Evolutionary conservation across 176 grass and related monocot species (phyloP), one percentile per base, ranked within the genome.

Genomic region (Urochloa ruziziensis): DNA sequence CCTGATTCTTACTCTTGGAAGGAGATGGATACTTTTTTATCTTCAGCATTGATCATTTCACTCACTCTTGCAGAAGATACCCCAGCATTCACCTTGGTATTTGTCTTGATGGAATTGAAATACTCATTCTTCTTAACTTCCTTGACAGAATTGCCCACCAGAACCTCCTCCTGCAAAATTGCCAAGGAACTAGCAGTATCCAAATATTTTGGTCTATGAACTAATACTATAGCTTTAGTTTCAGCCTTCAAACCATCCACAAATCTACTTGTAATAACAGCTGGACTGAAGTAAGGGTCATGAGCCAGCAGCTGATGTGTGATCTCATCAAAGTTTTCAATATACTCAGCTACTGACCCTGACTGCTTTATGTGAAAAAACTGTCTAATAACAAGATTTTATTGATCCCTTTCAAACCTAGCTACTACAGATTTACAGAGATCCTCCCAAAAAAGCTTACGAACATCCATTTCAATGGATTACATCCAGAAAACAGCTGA

Each of bases 121-220:
- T n/a, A n/a, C n/a, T n/a, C n/a, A n/a, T n/a, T n/a, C n/a, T n/a
- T n/a, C n/a, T n/a, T n/a, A n/a, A n/a, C n/a, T 0, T n/a, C 8
- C 6, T 10, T 25, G 8, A 0, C 1, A 5, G 24, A 8, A 13
- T 3, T 11, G 1, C 10, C n/a, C n/a, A 13, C 0, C 2, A 27
- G 0, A 2, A 60, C 57, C 3, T 60, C 59, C 3, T 30, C 59
- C 59, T 62, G 59, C 27, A 62, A 30, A 14, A 30, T 14, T 4
- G 25, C 59, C 12, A 62, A 14, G 16, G 59, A 4, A 30, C 59
- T 30, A 62, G 58, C 25, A 61, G 59, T 62, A 62, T 62, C 59
- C 3, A 62, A 3, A 27, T 62, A 3, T 14, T 28, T 12, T 11
- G 59, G 59, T 4, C 59, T 28, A 1, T 62, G 59, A 1, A 62